Evolutionary conservation across 73 alveolate species (phyloP), one percentile per base, ranked within the genome.

Genomic region (Symbiodinium pilosum): DNA sequence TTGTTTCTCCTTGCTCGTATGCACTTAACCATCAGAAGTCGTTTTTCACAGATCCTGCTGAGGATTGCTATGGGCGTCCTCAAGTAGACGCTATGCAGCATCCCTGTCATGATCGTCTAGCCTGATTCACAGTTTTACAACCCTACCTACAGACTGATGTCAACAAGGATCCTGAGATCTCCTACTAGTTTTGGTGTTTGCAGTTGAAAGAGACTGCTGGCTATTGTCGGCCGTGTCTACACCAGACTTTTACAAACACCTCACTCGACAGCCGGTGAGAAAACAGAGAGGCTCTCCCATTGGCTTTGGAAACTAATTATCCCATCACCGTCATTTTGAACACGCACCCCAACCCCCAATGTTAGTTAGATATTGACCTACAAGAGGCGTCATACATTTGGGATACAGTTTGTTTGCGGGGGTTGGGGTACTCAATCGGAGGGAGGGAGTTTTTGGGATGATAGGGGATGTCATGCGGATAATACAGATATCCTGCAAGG

Each of bases 191-290:
- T 64, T 64, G 21, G 77, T 59, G 77, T 64, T 64, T 24, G 77
- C 77, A 64, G 77, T 64, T 64, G 77, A 11, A 12, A 3, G 77
- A 64, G 41, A 64, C 77, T 64, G 77, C 77, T 64, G 77, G 77
- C 77, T 64, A 26, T 64, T 2, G 77, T 64, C 77, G 77, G 77
- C 77, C 77, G 36, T 36, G 77, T 24, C 36, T 64, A 36, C 77
- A 5, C 77, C 77, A 64, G 77, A 64, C 77, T 64, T 36, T 21
- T 2, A 64, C 77, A 64, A 36, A 26, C 32, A 6, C 38, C 77
- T 64, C 77, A 64, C 77, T 36, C 77, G 77, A 64, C 21, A 64
- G 77, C 77, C 21, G 77, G 77, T 64, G 77, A 36, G 77, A 64
- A 28, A 64, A 64, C 59, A 64, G 21, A 32, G 38, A 2, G 28